These are phyloP conservation scores for Talaromyces thailandensis DNA, from an alignment of 495 filamentous ascomycete genomes.

Conservation along the genomic window DNA sequence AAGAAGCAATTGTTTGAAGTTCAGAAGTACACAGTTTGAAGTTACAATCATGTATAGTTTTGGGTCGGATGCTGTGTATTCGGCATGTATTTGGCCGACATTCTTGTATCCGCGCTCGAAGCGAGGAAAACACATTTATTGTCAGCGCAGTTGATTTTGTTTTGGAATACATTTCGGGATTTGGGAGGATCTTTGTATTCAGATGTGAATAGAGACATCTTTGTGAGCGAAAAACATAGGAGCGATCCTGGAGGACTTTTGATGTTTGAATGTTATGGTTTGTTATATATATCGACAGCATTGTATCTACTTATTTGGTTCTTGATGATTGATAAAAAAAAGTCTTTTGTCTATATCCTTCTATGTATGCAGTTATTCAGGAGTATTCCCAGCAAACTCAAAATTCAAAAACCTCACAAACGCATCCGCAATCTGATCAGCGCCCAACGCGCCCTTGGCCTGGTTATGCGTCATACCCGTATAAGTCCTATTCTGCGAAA, in stretches of 20 bases:
- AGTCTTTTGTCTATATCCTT: neutral
- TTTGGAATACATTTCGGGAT: neutral
- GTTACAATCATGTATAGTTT: neutral
- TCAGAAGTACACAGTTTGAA: neutral
- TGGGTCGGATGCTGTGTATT: neutral
- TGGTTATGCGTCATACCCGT: slow-evolving; percentile 22
- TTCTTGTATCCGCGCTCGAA: neutral
- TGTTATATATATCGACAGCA: neutral
- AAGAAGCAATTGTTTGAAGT: neutral
- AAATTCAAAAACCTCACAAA: slow-evolving; percentile 41
- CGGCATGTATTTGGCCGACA: neutral
- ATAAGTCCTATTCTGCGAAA: slow-evolving; percentile 58
- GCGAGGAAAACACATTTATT: neutral
- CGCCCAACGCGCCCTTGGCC: slow-evolving; percentile 17
- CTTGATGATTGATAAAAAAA: neutral
- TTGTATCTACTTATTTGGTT: neutral
- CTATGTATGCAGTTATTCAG: neutral
- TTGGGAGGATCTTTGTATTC: neutral
- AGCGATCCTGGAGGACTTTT: slow-evolving; percentile 8
- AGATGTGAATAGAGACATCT: slow-evolving; percentile 2
- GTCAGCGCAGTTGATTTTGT: neutral
- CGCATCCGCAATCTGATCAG: slow-evolving; percentile 32
- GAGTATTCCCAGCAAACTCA: slow-evolving; percentile 23
- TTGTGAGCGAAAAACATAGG: slow-evolving; percentile 1
- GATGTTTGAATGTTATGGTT: neutral